Evolutionary conservation across 352 stramenopile genomes (phyloP).

Genomic region (Pelagophyceae sp.): DNA sequence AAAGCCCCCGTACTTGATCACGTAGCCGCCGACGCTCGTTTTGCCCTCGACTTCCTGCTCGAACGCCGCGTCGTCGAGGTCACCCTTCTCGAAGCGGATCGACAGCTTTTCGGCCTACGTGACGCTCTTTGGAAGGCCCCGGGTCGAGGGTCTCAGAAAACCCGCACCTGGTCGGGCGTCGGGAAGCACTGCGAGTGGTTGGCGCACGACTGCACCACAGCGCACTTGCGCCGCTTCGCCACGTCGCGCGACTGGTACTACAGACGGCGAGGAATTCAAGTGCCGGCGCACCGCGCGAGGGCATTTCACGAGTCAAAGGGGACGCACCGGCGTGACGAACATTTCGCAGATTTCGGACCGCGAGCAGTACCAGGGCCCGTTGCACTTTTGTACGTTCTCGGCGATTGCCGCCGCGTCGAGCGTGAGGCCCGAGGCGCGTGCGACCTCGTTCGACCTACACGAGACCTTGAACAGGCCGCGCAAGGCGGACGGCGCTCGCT

Average conservation of each 20-base stretch:
- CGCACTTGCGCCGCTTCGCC: not conserved
- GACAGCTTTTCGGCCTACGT: not conserved
- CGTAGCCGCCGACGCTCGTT: not conserved
- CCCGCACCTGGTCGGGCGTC: not conserved
- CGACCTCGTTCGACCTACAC: too few species aligned
- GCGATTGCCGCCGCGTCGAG: too few species aligned
- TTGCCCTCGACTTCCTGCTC: not conserved
- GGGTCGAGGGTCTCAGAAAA: not conserved
- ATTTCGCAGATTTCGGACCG: conserved; percentile 9
- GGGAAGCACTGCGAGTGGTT: conserved; percentile 21
- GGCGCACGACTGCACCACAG: not conserved
- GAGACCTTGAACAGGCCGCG: too few species aligned
- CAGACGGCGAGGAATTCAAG: too few species aligned
- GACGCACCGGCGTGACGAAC: not conserved
- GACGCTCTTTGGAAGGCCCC: not conserved
- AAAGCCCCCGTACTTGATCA: not conserved
- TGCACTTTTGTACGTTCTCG: too few species aligned
- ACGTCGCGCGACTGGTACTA: too few species aligned
- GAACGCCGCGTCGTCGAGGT: not conserved
- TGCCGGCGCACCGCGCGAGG: too few species aligned
- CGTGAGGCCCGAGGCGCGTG: too few species aligned
- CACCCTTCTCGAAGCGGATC: not conserved
- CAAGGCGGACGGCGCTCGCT: too few species aligned
- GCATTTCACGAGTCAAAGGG: too few species aligned
- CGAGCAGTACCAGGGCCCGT: conserved; percentile 13